Base-by-base conservation (phyloP, 108 stramenopile genomes). In the Schizochytrium sp. region DNA sequence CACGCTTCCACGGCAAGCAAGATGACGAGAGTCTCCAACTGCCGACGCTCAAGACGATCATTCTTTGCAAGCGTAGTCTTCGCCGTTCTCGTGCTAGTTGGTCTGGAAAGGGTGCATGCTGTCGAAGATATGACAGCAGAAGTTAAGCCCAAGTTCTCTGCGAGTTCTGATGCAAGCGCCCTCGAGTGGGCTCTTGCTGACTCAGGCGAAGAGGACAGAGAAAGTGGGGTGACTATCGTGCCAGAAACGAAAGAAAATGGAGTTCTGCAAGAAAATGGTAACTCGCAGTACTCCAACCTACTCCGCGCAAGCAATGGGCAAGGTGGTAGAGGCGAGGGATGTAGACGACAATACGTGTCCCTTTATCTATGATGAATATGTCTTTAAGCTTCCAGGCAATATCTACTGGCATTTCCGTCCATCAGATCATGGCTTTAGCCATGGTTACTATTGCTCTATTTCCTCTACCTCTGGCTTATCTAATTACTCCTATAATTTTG, bases 341-440 rank as follows among this genome's bases (percentile, higher is more conserved):
- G 1, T 55, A 47, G 76, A 83, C 0, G 76, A 83, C 10, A 53
- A 83, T 42, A 10, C 13, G 7, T 83, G 76, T 42, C 76, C 76
- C 10, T 83, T 83, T 83, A 53, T 83, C 17, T 83, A 83, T 53
- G 76, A 83, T 42, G 76, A 83, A 53, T 83, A 83, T 2, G 28
- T 55, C 50, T 83, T 83, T 12, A n/a, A 55, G 10, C 64, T 69
- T 15, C 64, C 64, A 12, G 64, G 64, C 64, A 38, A 83, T 5
- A 40, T 55, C n/a, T n/a, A 38, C 2, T 83, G 47, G 50, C 47
- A 53, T n/a, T 83, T 83, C 40, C 47, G 76, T 0, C 76, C 76
- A n/a, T 38, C 19, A n/a, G 76, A 83, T 12, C 55, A 83, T 28
- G 76, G 76, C 5, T 55, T 83, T 53, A 55, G 50, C 50, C 76